Conservation (phyloP, 768 basidiomycete genomes). For the Mycena metata region DNA sequence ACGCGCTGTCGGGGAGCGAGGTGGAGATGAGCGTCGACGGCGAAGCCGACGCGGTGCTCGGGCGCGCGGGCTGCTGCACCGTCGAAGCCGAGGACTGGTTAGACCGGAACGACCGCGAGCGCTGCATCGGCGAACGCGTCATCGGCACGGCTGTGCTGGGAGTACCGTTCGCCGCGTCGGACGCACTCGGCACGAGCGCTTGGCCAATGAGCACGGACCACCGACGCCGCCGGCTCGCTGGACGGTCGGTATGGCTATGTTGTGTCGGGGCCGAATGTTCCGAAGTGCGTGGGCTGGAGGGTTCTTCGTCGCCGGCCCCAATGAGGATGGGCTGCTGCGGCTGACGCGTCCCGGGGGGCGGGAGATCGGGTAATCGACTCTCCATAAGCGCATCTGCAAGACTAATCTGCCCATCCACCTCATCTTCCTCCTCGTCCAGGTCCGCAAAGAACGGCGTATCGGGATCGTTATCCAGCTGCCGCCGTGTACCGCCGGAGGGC, state of each 20-base stretch:
- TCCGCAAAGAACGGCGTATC: constrained; percentile 58
- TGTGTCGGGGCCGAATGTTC: constrained; percentile 54
- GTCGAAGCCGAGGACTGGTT: constrained; percentile 49
- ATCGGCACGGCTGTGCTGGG: constrained; percentile 47
- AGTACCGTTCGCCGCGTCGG: constrained; percentile 42
- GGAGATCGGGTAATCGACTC: constrained; percentile 81
- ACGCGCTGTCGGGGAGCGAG: constrained; percentile 40
- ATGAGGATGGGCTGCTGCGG: constrained; percentile 80
- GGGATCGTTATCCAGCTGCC: constrained; percentile 46
- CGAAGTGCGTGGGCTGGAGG: constrained; percentile 61
- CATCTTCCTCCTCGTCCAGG: constrained; percentile 74
- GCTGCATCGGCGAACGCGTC: constrained; percentile 54
- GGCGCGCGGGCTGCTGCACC: constrained; percentile 44
- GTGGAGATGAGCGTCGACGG: constrained; percentile 42
- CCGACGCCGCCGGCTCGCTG: constrained; percentile 66
- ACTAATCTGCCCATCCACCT: constrained; percentile 74
- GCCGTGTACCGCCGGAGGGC: constrained; percentile 47
- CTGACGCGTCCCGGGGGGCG: constrained; percentile 75
- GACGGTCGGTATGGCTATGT: constrained; percentile 47
- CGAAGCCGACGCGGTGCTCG: constrained; percentile 43
- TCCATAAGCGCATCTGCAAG: constrained; percentile 82
- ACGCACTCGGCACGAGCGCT: constrained; percentile 40
- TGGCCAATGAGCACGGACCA: constrained; percentile 79
- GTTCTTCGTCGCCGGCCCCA: constrained; percentile 57
- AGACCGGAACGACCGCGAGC: constrained; percentile 59